These are phyloP conservation scores for Dryadomyces quercus-mongolicae DNA, from an alignment of 2,329 filamentous ascomycete species.

Conservation along the genomic window DNA sequence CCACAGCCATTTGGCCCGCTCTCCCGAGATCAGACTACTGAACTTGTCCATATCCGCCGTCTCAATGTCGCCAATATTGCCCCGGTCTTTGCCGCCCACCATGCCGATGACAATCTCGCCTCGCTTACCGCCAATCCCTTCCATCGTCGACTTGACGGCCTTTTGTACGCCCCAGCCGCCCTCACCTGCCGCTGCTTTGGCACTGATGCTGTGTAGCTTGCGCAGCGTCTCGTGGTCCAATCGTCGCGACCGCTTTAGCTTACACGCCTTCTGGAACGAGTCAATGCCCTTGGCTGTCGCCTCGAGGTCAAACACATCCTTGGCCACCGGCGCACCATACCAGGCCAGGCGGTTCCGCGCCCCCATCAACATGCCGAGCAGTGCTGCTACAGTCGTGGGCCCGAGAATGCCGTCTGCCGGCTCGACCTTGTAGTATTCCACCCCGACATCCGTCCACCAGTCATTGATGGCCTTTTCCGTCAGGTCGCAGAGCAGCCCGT, in stretches of 20 bases:
- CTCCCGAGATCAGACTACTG: constrained; percentile 63
- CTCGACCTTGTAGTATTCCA: constrained; percentile 84
- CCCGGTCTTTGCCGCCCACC: constrained; percentile 76
- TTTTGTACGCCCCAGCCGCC: constrained; percentile 85
- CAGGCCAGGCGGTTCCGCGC: constrained; percentile 82
- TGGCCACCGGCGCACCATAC: constrained; percentile 69
- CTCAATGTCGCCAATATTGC: constrained; percentile 83
- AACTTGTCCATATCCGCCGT: constrained; percentile 83
- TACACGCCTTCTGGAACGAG: constrained; percentile 82
- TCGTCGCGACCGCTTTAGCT: constrained; percentile 63
- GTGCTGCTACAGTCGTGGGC: constrained; percentile 77
- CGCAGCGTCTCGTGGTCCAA: constrained; percentile 77
- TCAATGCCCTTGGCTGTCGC: constrained; percentile 72
- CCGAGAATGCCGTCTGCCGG: constrained; percentile 87
- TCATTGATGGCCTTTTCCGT: constrained; percentile 83
- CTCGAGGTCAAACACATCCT: constrained; percentile 83
- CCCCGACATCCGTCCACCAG: constrained; percentile 93
- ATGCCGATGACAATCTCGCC: constrained; percentile 95
- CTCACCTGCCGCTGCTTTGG: constrained; percentile 80
- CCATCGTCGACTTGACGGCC: constrained; percentile 90
- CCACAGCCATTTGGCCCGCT: constrained; percentile 90
- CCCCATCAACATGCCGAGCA: constrained; percentile 81
- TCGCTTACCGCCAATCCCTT: constrained; percentile 84
- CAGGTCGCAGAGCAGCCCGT: constrained; percentile 84
- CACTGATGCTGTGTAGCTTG: constrained; percentile 68